Conservation (phyloP, 2,329 filamentous ascomycete species). For the Colletotrichum kahawae region DNA sequence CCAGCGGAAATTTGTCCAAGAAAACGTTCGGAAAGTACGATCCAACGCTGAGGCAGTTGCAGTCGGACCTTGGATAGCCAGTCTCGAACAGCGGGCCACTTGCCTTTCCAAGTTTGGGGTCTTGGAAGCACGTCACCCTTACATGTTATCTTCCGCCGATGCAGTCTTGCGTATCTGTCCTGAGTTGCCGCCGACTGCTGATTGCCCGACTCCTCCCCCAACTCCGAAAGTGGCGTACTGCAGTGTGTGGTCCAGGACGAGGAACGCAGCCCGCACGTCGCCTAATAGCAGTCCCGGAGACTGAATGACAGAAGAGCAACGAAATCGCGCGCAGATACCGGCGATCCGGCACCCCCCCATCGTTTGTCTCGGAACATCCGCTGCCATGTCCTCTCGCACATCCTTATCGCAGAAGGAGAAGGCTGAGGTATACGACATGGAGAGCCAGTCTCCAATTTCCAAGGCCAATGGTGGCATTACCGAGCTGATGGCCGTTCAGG, state of each 20-base stretch:
- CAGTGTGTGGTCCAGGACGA: neutral
- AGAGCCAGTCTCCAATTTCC: constrained; percentile 7
- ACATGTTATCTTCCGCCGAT: neutral
- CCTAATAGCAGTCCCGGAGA: neutral
- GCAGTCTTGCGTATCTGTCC: neutral
- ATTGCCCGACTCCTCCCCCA: neutral
- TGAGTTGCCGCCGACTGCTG: neutral
- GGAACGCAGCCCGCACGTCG: neutral
- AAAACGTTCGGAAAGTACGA: neutral
- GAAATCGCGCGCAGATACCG: neutral
- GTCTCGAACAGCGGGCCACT: neutral
- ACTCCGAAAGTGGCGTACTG: neutral
- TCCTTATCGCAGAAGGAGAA: constrained; percentile 7
- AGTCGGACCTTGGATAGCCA: neutral
- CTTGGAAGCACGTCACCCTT: neutral
- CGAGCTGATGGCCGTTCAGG: constrained; percentile 27
- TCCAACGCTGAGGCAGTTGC: neutral
- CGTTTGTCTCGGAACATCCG: neutral
- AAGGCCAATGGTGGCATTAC: constrained; percentile 23
- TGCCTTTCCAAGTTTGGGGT: neutral
- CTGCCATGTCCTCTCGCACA: constrained; percentile 1
- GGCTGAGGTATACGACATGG: constrained; percentile 4
- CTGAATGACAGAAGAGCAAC: neutral
- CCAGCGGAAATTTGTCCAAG: neutral
- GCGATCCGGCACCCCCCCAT: neutral